Evolutionary conservation across 495 filamentous ascomycete genomes (phyloP).

Genomic region (Daldinia childiae): DNA sequence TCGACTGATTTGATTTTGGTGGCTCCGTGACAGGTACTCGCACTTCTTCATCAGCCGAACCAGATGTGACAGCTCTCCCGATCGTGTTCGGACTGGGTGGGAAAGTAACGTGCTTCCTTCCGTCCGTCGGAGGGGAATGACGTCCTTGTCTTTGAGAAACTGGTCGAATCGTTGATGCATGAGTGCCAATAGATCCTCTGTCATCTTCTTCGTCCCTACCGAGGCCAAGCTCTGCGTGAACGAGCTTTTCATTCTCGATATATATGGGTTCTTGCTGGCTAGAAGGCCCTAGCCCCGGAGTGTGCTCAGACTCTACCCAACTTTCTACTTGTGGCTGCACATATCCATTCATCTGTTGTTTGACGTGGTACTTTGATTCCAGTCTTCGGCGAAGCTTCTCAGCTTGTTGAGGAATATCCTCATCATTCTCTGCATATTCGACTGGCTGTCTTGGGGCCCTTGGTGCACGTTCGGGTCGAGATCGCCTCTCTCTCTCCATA

Average conservation of each 20-base stretch:
- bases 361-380: slow-evolving; percentile 7
- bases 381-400: slow-evolving; percentile 2
- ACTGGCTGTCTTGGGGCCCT: slow-evolving; percentile 20
- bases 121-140: slow-evolving; percentile 22
- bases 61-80: slow-evolving; percentile 39
- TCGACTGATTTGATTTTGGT: slow-evolving; percentile 2
- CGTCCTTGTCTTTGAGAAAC: slow-evolving; percentile 31
- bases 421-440: slow-evolving; percentile 4
- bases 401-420: slow-evolving; percentile 8
- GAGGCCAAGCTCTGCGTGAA: not conserved
- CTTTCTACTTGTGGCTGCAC: slow-evolving; percentile 23
- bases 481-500: slow-evolving; percentile 37
- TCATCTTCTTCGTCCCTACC: slow-evolving; percentile 36
- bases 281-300: not conserved
- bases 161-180: slow-evolving; percentile 42
- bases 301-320: slow-evolving; percentile 15
- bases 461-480: slow-evolving; percentile 28
- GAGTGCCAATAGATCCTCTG: slow-evolving; percentile 37
- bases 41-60: slow-evolving; percentile 6
- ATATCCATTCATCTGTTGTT: slow-evolving; percentile 23
- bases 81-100: slow-evolving; percentile 28
- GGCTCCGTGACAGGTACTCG: slow-evolving; percentile 1
- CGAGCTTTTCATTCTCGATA: not conserved
- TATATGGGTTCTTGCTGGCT: not conserved
- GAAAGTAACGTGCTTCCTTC: slow-evolving; percentile 36